Base-by-base conservation (phyloP, 352 stramenopile genomes). In the Labyrinthula sp. region DNA sequence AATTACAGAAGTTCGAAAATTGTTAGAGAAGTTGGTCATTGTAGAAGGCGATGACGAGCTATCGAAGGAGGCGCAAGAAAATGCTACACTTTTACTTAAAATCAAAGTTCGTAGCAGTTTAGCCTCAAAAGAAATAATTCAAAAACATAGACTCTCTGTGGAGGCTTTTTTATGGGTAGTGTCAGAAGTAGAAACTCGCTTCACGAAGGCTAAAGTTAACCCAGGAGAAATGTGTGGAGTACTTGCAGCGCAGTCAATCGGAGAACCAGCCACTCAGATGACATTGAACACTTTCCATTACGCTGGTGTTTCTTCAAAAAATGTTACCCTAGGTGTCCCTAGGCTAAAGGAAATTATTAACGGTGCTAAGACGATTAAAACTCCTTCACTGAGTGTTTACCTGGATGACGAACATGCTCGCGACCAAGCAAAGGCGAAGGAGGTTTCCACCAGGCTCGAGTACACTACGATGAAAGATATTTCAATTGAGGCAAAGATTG, bases 221-320 rank as follows among this genome's bases (percentile, higher is more conserved):
- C 77, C 89, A 38, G 89, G 89, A 57, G 90, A 99, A 63, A 95
- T 95, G 81, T 83, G 78, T 54, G 90, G 90, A 63, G 88, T 97
- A 23, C 73, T 98, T 35, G 90, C 88, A 9, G 89, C 90, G 2
- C 90, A 99, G 59, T 95, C 80, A 35, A 95, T 99, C 64, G 90
- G 90, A 54, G 88, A 99, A 59, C 90, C 90, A 15, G 85, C 89
- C 38, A 99, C 90, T 26, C 90, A 99, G 68, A 98, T 98, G 88
- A 99, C 90, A 10, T 68, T 99, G 40, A 99, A 98, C 69, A 99
- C 90, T 35, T 99, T 99, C 69, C 90, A 99, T 66, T 96, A 94
- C 61, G 87, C 88, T 56, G 77, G 89, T 78, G 86, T 98, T 50
- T 92, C 78, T 31, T 85, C 87, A 14, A 99, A 97, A 67, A 98